These are phyloP conservation scores for Fusarium tanahbumbuense DNA, from an alignment of 2,329 filamentous ascomycete genomes.

Conservation along the genomic window DNA sequence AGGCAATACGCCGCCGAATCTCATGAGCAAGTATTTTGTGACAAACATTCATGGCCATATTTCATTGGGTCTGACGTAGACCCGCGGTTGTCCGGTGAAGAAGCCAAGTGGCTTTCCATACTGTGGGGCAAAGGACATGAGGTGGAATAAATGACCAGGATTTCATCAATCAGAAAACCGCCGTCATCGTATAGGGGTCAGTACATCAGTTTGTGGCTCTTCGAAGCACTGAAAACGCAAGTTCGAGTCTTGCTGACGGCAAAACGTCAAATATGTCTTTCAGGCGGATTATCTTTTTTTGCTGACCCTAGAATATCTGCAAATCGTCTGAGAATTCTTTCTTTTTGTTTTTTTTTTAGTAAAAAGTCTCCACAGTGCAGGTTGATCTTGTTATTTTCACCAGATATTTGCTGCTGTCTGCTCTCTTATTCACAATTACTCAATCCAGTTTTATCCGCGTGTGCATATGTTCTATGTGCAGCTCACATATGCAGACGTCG, in stretches of 20 bases:
- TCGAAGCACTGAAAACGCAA: slow-evolving; percentile 29
- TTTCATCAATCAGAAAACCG: not conserved
- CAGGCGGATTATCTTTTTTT: not conserved
- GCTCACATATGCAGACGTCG: too few relatives aligned
- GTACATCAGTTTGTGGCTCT: slow-evolving; percentile 32
- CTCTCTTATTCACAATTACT: too few relatives aligned
- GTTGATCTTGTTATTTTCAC: too few relatives aligned
- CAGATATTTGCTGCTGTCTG: too few relatives aligned
- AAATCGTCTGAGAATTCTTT: too few relatives aligned
- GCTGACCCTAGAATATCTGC: too few relatives aligned
- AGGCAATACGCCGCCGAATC: not conserved
- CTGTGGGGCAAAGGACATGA: not conserved
- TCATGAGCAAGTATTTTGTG: not conserved
- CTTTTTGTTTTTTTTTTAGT: too few relatives aligned
- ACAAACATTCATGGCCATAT: not conserved
- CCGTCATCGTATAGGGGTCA: slow-evolving; percentile 34
- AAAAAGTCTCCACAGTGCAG: too few relatives aligned
- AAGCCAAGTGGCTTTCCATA: too few relatives aligned
- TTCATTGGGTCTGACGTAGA: not conserved
- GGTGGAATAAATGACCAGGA: not conserved
- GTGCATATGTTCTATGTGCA: too few relatives aligned
- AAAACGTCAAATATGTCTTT: not conserved
- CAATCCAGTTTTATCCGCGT: too few relatives aligned
- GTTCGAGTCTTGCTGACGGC: slow-evolving; percentile 33
- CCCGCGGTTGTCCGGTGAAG: not conserved